Evolutionary conservation across 805 yeast genomes (phyloP).

Genomic region (Candida maesae): DNA sequence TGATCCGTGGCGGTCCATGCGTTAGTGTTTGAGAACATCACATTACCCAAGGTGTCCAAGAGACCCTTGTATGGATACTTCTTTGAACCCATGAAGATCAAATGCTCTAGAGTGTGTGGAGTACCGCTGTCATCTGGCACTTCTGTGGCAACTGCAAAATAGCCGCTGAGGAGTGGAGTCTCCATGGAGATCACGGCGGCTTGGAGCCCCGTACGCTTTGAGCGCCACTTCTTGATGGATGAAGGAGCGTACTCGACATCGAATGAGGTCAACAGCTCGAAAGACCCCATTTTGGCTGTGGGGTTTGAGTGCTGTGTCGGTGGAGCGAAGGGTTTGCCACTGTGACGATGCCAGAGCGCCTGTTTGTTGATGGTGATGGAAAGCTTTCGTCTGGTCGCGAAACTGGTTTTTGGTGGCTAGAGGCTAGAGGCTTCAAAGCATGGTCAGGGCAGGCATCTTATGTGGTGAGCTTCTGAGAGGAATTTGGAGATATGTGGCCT

Average conservation of each 20-base stretch:
- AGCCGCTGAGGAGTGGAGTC: slow-evolving; percentile 89
- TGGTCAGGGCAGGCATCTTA: too few relatives aligned
- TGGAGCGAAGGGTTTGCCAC: background rate
- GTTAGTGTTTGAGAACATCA: slow-evolving; percentile 81
- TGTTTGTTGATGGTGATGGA: too few relatives aligned
- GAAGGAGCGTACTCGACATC: slow-evolving; percentile 76
- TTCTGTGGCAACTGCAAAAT: slow-evolving; percentile 94
- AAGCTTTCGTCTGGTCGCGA: too few relatives aligned
- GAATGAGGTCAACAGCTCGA: slow-evolving; percentile 46
- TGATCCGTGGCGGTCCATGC: slow-evolving; percentile 98
- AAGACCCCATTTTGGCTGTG: slow-evolving; percentile 21
- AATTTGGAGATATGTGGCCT: too few relatives aligned
- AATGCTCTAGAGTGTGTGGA: slow-evolving; percentile 94
- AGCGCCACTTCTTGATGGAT: slow-evolving; percentile 67
- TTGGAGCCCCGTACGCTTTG: slow-evolving; percentile 78
- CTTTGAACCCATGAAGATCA: slow-evolving; percentile 90
- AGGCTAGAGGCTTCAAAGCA: too few relatives aligned
- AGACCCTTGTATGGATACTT: slow-evolving; percentile 89
- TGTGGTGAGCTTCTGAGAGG: too few relatives aligned
- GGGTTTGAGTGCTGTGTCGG: too few relatives aligned
- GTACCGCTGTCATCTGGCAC: slow-evolving; percentile 82
- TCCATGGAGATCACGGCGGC: slow-evolving; percentile 71
- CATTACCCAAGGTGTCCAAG: slow-evolving; percentile 79
- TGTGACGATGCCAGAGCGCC: too few relatives aligned
- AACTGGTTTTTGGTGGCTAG: too few relatives aligned